These are phyloP conservation scores for Picochlorum sp. DNA, from an alignment of 139 green algal genomes.

Conservation along the genomic window DNA sequence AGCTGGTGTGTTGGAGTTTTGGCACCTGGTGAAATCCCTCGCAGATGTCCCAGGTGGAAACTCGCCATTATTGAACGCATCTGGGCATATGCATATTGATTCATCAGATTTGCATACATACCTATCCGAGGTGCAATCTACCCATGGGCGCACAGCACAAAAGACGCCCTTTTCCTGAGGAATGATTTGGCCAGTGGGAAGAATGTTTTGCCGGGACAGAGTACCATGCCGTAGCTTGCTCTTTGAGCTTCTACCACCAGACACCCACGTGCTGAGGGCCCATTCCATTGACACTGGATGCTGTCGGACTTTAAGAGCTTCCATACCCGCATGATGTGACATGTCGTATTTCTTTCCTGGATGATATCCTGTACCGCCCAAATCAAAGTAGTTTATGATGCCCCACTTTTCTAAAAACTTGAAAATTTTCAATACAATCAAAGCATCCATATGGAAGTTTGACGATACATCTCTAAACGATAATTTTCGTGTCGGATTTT, in stretches of 20 bases:
- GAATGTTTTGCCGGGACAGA: conserved; percentile 12
- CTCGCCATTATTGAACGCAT: conserved; percentile 48
- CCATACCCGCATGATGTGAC: neutral
- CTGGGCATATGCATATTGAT: conserved; percentile 67
- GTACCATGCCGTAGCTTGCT: neutral
- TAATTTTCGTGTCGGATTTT: conserved; percentile 38
- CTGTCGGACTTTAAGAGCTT: neutral
- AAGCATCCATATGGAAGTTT: conserved; percentile 50
- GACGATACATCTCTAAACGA: conserved; percentile 52
- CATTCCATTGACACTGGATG: neutral
- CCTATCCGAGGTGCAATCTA: conserved; percentile 63
- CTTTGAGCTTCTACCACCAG: neutral
- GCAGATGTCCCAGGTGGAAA: conserved; percentile 60
- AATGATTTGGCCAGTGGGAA: neutral
- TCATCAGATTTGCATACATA: conserved; percentile 79
- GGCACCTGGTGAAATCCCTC: conserved; percentile 78
- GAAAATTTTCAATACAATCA: conserved; percentile 54
- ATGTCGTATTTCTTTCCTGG: neutral
- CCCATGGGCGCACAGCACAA: conserved; percentile 67
- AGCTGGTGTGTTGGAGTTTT: conserved; percentile 10
- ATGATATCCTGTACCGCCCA: neutral
- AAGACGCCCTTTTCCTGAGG: conserved; percentile 27
- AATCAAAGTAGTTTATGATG: conserved; percentile 71
- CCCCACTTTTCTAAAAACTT: conserved; percentile 74
- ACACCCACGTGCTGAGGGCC: neutral